These are phyloP conservation scores for Alternaria viburni DNA, from an alignment of 2,329 filamentous ascomycete genomes.

Conservation along the genomic window DNA sequence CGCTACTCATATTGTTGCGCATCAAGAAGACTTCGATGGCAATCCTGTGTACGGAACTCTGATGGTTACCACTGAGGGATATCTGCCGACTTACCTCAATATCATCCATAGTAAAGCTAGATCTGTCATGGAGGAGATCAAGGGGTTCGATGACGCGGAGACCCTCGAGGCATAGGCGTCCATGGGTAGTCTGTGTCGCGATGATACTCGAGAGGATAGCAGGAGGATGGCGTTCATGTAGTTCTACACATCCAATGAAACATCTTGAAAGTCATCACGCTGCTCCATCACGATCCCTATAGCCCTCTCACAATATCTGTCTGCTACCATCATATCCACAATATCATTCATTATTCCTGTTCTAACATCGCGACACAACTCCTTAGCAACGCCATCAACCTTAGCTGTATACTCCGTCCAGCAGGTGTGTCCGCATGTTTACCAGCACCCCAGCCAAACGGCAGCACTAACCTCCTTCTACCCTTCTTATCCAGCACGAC, in stretches of 20 bases:
- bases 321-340: too few relatives aligned
- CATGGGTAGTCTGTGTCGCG: background rate
- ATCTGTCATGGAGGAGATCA: too few relatives aligned
- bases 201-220: background rate
- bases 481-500: constrained; percentile 50
- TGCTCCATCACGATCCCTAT: too few relatives aligned
- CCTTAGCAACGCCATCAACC: constrained; percentile 36
- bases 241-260: background rate
- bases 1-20: too few relatives aligned
- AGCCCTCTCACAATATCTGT: too few relatives aligned
- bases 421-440: constrained; percentile 41
- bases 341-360: constrained; percentile 19
- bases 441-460: constrained; percentile 55
- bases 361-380: constrained; percentile 35
- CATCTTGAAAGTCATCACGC: background rate
- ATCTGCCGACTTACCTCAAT: too few relatives aligned
- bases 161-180: background rate
- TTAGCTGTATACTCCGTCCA: constrained; percentile 37
- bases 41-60: too few relatives aligned
- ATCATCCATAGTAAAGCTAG: too few relatives aligned
- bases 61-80: too few relatives aligned
- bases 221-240: background rate
- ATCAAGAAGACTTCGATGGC: too few relatives aligned
- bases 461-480: constrained; percentile 50
- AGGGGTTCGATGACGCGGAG: too few relatives aligned